A percentile compares a stretch with the other conserved stretches of the same genome.
Conservation (phyloP, 1,284 basidiomycete genomes). For the Leccinum ponderosum region DNA sequence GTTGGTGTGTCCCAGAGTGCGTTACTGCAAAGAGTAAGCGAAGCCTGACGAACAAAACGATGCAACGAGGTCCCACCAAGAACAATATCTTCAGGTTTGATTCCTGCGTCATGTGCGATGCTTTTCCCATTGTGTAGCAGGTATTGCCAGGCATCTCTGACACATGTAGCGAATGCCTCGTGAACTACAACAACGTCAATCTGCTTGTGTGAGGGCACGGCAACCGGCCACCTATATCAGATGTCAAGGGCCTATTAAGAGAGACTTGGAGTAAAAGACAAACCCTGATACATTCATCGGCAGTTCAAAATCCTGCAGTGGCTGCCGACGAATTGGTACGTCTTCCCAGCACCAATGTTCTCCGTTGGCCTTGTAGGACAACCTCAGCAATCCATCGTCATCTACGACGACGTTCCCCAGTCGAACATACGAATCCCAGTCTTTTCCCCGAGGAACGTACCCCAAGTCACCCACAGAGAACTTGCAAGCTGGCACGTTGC, state of each 20-base stretch:
- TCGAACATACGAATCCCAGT: conserved; percentile 40
- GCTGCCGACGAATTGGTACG: conserved; percentile 23
- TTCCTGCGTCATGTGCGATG: conserved; percentile 35
- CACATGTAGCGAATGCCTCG: conserved; percentile 28
- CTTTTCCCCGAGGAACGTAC: conserved; percentile 39
- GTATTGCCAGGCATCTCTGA: conserved; percentile 46
- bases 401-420: conserved; percentile 43
- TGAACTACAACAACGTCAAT: conserved; percentile 42
- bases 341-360: conserved; percentile 40
- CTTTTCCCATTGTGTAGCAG: conserved; percentile 38
- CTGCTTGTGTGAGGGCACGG: conserved; percentile 38
- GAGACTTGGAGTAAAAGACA: conserved; percentile 12
- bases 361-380: conserved; percentile 25
- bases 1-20: conserved; percentile 38
- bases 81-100: conserved; percentile 46
- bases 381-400: conserved; percentile 17
- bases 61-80: conserved; percentile 37
- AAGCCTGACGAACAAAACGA: not conserved
- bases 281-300: conserved; percentile 42
- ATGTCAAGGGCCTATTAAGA: conserved; percentile 1
- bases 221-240: conserved; percentile 46
- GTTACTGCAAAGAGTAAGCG: conserved; percentile 33
- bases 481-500: conserved; percentile 39
- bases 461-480: conserved; percentile 49
- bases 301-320: conserved; percentile 33